Conservation (phyloP, 345 rosid species). For the Toxicodendron radicans region DNA sequence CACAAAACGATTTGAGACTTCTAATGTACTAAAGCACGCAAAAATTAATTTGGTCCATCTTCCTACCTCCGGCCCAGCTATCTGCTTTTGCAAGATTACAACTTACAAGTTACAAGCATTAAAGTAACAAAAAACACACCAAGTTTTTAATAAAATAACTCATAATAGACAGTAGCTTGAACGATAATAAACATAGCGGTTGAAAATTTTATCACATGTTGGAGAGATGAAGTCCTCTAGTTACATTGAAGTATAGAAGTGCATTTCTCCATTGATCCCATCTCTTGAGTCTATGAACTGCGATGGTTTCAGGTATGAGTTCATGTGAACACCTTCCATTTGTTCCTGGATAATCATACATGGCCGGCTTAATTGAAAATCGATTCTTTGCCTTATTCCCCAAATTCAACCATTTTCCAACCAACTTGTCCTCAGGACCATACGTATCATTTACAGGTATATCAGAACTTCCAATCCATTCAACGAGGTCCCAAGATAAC, state of each 20-base stretch:
- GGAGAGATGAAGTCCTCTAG: slow-evolving; percentile 24
- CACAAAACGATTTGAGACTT: too few species aligned
- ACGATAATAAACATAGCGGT: too few species aligned
- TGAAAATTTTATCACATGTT: background rate
- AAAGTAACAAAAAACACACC: too few species aligned
- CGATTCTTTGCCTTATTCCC: slow-evolving; percentile 38
- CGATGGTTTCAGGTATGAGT: slow-evolving; percentile 36
- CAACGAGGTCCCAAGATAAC: slow-evolving; percentile 45
- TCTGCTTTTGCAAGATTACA: too few species aligned
- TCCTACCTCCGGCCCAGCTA: too few species aligned
- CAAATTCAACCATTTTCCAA: slow-evolving; percentile 39
- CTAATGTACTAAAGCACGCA: too few species aligned
- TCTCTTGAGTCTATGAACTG: slow-evolving; percentile 40
- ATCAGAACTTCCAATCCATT: slow-evolving; percentile 35
- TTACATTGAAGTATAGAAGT: slow-evolving; percentile 41
- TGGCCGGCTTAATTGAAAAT: slow-evolving; percentile 36
- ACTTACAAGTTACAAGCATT: too few species aligned
- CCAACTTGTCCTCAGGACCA: slow-evolving; percentile 50
- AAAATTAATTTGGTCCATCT: too few species aligned
- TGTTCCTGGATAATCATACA: slow-evolving; percentile 48
- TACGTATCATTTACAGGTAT: slow-evolving; percentile 27
- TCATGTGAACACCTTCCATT: slow-evolving; percentile 43
- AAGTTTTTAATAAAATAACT: too few species aligned
- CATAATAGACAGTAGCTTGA: too few species aligned
- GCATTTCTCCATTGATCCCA: slow-evolving; percentile 42